phyloP scores from a whole-genome alignment of 176 grass and related monocot species.

The Pharus latifolius region DNA sequence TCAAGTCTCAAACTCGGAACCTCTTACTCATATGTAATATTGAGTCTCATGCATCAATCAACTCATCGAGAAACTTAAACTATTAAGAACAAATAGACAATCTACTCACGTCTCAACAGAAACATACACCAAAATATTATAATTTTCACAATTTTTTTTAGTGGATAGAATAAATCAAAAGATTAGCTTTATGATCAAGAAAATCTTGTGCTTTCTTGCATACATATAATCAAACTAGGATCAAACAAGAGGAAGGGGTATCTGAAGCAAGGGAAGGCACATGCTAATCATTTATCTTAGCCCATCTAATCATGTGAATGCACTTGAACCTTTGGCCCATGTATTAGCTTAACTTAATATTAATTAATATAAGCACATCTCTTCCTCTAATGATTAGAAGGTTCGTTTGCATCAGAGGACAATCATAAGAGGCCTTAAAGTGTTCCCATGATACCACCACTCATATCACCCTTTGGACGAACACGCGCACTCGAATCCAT shows the following conservation, averaged over 20 bases:
- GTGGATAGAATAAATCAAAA: conserved; percentile 37
- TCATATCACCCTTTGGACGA: conserved; percentile 17
- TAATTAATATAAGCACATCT: neutral
- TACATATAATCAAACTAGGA: conserved; percentile 20
- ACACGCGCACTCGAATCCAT: conserved; percentile 15
- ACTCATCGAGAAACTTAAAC: no score
- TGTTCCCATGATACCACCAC: conserved; percentile 21
- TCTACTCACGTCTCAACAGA: no score
- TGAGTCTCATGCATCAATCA: no score
- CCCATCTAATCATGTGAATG: conserved; percentile 56
- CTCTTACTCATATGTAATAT: no score
- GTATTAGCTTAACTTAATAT: neutral
- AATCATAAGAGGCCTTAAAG: conserved; percentile 42
- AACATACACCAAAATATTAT: no score
- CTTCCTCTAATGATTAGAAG: conserved; percentile 26
- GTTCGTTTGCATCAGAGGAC: conserved; percentile 28
- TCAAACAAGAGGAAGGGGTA: conserved; percentile 25
- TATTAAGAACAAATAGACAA: no score
- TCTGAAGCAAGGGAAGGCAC: conserved; percentile 41
- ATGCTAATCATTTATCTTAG: conserved; percentile 60
- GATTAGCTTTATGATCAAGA: conserved; percentile 36
- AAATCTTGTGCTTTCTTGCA: conserved; percentile 21
- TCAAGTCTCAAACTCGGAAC: no score
- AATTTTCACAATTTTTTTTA: no score
- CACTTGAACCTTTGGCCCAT: conserved; percentile 32